Percentiles rank a stretch among this genome's conserved stretches.
phyloP scores from a whole-genome alignment of 805 yeast species.

The Pachysolen tannophilus region DNA sequence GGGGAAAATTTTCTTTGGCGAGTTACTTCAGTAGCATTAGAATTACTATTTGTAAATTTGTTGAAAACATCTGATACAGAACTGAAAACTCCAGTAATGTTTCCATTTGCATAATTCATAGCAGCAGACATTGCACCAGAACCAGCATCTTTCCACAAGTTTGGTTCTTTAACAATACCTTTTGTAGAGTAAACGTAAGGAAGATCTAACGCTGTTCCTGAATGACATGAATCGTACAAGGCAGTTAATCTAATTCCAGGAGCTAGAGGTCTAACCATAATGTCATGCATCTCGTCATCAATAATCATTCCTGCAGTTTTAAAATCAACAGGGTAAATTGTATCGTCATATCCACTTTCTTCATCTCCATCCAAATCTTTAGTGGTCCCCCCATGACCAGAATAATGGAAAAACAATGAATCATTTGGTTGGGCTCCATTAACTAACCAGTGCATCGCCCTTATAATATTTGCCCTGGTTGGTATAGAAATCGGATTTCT shows the following conservation, averaged over 20 bases:
- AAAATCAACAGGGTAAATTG: slow-evolving; percentile 35
- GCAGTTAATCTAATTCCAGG: slow-evolving; percentile 75
- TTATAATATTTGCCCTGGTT: slow-evolving; percentile 57
- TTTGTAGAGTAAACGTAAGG: slow-evolving; percentile 75
- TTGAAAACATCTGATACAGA: slow-evolving; percentile 29
- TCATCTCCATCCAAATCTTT: slow-evolving; percentile 41
- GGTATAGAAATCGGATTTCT: slow-evolving; percentile 42
- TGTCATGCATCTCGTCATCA: slow-evolving; percentile 69
- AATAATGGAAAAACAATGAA: slow-evolving; percentile 72
- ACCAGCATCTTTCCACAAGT: slow-evolving; percentile 60
- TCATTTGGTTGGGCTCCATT: slow-evolving; percentile 68
- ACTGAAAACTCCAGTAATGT: slow-evolving; percentile 31
- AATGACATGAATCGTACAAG: slow-evolving; percentile 78
- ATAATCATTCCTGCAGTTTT: slow-evolving; percentile 57
- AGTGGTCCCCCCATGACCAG: slow-evolving; percentile 82
- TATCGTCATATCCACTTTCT: slow-evolving; percentile 27
- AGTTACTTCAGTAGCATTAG: slow-evolving; percentile 28
- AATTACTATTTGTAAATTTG: slow-evolving; percentile 23
- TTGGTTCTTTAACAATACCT: slow-evolving; percentile 68
- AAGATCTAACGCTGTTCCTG: slow-evolving; percentile 74
- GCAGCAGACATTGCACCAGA: slow-evolving; percentile 47
- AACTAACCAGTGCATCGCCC: slow-evolving; percentile 81
- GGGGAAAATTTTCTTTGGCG: slow-evolving; percentile 51
- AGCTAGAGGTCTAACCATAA: slow-evolving; percentile 61
- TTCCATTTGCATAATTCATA: slow-evolving; percentile 46